phyloP scores from a whole-genome alignment of 2,329 filamentous ascomycete species.

The Rhinocladiella similis region DNA sequence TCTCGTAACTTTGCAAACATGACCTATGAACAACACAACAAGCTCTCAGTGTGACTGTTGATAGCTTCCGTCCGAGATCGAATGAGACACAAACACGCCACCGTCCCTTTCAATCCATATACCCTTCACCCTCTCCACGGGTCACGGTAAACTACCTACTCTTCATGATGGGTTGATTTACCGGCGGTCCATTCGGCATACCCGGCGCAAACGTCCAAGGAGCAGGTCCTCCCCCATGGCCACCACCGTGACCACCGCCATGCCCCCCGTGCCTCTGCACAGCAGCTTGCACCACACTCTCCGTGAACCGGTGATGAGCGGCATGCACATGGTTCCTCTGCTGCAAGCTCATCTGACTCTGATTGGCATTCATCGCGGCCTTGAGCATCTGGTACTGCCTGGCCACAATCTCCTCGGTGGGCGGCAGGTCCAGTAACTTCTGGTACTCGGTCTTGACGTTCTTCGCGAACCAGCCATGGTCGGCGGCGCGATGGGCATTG shows the following conservation, averaged over 20 bases:
- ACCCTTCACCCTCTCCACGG: too few relatives aligned
- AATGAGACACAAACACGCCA: too few relatives aligned
- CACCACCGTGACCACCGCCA: neutral
- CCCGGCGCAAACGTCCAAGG: too few relatives aligned
- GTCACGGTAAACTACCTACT: too few relatives aligned
- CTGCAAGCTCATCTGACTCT: neutral
- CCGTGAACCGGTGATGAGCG: neutral
- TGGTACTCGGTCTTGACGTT: neutral
- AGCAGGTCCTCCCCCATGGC: too few relatives aligned
- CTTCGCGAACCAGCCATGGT: neutral
- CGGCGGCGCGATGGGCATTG: neutral
- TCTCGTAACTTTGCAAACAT: too few relatives aligned
- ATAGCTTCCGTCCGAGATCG: too few relatives aligned
- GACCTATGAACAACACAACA: too few relatives aligned
- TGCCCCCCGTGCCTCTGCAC: neutral
- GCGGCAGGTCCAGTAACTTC: neutral
- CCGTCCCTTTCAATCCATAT: neutral
- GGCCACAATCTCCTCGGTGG: neutral
- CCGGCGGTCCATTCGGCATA: too few relatives aligned
- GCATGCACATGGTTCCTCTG: neutral
- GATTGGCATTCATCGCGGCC: neutral
- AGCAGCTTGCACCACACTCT: neutral
- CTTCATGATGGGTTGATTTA: too few relatives aligned
- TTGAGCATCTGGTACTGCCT: neutral
- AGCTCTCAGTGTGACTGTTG: too few relatives aligned